Base-by-base conservation (phyloP, 495 filamentous ascomycete genomes). In the Neurospora pannonica region DNA sequence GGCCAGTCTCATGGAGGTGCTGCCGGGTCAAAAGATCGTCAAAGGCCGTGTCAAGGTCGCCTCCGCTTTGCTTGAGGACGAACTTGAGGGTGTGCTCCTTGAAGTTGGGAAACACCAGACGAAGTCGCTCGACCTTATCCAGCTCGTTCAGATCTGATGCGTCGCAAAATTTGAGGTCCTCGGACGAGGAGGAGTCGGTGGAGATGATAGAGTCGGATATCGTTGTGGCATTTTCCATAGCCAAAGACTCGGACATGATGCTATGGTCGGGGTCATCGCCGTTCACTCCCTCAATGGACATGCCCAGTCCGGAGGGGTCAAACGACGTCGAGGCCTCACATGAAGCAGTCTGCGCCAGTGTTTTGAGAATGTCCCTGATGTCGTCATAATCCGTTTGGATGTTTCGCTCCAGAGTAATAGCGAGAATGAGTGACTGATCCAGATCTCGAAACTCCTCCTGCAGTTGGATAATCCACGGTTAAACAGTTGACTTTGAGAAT, bases 1-100 rank as follows among this genome's bases (percentile, higher is more conserved):
- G 84, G 3, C 84, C 84, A 4, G 84, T 82, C 40, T 93, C 86
- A 48, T 92, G 88, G 19, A 97, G 89, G 79, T 89, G 93, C 11
- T 90, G 86, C 7, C 91, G 85, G 72, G 91, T 96, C 13, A 97
- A 86, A 4, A 99, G 84, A 70, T 93, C 90, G 79, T 99, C 94
- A 75, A 97, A 90, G 2, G 94, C 88, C 24, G 86, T 85, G n/a
- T 86, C 86, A 24, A 90, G 85, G 78, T 93, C 87, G 4, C 89
- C 87, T 48, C 87, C 83, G 67, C 83, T 87, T 75, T 92, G 92
- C 77, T 88, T 88, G 69, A 98, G 82, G 0, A 87, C 87, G 72
- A 88, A 87, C 43, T 84, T 82, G 21, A 97, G 85, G 67, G 91
- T 89, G 74, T 91, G 89, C 1, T 79, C 79, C 37, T 89, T 89